Evolutionary conservation across 805 yeast species (phyloP).

Genomic region (Candida oleophila): DNA sequence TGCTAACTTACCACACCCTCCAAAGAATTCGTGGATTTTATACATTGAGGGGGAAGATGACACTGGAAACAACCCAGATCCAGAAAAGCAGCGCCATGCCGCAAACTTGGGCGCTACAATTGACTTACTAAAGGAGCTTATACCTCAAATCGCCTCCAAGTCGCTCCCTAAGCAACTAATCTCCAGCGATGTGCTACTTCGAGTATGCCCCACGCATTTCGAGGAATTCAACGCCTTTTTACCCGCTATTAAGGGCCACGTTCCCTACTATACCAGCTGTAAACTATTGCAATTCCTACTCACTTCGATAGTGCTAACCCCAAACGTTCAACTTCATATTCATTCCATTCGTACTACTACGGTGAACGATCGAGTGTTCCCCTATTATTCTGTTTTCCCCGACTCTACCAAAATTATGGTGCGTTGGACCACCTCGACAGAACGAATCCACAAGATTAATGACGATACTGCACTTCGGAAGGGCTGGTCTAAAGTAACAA

Average conservation of each 20-base stretch:
- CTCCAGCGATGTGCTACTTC: conserved; percentile 46
- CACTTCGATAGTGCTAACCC: conserved; percentile 55
- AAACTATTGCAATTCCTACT: conserved; percentile 55
- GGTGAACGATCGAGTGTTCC: conserved; percentile 15
- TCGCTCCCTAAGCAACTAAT: conserved; percentile 45
- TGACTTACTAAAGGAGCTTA: conserved; percentile 43
- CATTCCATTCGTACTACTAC: conserved; percentile 30
- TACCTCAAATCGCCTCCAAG: conserved; percentile 51
- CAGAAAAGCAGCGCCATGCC: conserved; percentile 26
- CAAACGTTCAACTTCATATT: conserved; percentile 53
- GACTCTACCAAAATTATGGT: conserved; percentile 50
- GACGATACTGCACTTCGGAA: background rate
- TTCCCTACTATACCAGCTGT: conserved; percentile 54
- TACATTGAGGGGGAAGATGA: background rate
- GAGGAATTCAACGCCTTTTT: conserved; percentile 44
- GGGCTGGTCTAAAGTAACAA: conserved; percentile 4
- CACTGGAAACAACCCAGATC: background rate
- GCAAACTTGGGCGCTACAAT: conserved; percentile 57
- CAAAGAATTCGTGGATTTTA: background rate
- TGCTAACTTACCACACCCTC: no score
- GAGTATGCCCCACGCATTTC: conserved; percentile 56
- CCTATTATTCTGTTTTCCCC: conserved; percentile 29
- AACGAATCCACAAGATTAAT: conserved; percentile 9
- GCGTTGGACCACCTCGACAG: conserved; percentile 58
- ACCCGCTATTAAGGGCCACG: conserved; percentile 56